Conservation (phyloP, 495 filamentous ascomycete genomes). For the Collariella sp. region DNA sequence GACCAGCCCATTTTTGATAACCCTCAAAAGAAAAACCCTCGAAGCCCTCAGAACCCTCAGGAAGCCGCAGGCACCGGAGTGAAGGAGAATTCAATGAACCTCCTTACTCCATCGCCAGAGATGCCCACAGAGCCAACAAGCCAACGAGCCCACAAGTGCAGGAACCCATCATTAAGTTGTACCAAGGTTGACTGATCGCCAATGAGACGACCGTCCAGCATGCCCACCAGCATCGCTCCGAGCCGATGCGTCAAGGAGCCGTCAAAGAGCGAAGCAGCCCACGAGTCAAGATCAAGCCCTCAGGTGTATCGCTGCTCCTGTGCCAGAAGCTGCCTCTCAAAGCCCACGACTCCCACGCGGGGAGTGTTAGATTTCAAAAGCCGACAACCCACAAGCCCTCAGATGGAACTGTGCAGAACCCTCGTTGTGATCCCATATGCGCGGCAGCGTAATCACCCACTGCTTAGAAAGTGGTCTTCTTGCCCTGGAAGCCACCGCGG, state of each 20-base stretch:
- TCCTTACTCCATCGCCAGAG: background rate
- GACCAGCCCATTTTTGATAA: slow-evolving; percentile 12
- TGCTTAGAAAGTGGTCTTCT: slow-evolving; percentile 79
- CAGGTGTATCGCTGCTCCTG: slow-evolving; percentile 41
- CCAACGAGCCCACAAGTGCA: slow-evolving; percentile 37
- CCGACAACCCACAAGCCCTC: slow-evolving; percentile 47
- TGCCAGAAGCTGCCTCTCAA: slow-evolving; percentile 38
- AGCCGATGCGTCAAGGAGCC: slow-evolving; percentile 26
- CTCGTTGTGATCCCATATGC: slow-evolving; percentile 32
- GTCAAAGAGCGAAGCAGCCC: slow-evolving; percentile 43
- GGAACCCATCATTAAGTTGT: slow-evolving; percentile 22
- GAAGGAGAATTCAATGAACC: background rate
- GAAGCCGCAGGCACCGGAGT: slow-evolving; percentile 7
- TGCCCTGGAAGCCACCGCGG: slow-evolving; percentile 64
- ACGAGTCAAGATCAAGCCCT: slow-evolving; percentile 35
- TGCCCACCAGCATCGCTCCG: slow-evolving; percentile 14
- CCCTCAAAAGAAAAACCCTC: slow-evolving; percentile 5
- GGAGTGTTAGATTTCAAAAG: slow-evolving; percentile 37
- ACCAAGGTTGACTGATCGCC: background rate
- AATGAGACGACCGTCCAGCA: slow-evolving; percentile 7
- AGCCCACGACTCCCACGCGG: slow-evolving; percentile 34
- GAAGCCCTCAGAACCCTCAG: slow-evolving; percentile 22
- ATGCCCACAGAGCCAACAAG: slow-evolving; percentile 30
- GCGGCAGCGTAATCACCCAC: slow-evolving; percentile 19
- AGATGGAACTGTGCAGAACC: slow-evolving; percentile 31